A percentile compares a stretch with the other conserved stretches of the same genome.
phyloP scores from a whole-genome alignment of 306 rosid species.

The Arachis hypogaea region DNA sequence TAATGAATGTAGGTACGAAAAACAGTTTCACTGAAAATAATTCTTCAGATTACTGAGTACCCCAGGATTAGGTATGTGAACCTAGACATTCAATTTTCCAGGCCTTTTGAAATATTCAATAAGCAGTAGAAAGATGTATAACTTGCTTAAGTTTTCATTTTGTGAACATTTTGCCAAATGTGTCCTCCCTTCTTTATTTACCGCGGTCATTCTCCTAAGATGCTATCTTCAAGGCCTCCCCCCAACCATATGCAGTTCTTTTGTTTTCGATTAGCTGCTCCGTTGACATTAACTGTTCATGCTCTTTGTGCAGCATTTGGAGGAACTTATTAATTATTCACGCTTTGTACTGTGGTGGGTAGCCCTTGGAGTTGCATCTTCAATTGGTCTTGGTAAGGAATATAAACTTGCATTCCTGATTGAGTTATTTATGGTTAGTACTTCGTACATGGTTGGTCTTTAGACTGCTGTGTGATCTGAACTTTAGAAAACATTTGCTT shows the following conservation, averaged over 20 bases:
- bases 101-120: conserved; percentile 18
- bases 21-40: conserved; percentile 1
- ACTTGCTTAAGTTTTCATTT: not conserved
- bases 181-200: not conserved
- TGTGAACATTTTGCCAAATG: not conserved
- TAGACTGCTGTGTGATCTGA: conserved; percentile 28
- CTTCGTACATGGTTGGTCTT: not conserved
- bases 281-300: conserved; percentile 10
- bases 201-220: conserved; percentile 1
- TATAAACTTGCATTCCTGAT: conserved; percentile 33
- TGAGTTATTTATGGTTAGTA: conserved; percentile 26
- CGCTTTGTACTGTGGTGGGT: conserved; percentile 92
- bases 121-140: not conserved
- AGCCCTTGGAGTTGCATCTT: conserved; percentile 95
- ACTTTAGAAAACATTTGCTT: conserved; percentile 25
- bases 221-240: not conserved
- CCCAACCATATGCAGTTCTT: not conserved
- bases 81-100: not conserved
- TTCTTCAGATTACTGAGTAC: not conserved
- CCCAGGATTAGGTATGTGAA: not conserved
- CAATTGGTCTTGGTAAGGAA: conserved; percentile 94
- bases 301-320: conserved; percentile 73
- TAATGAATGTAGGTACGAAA: conserved; percentile 20
- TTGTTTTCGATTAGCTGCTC: conserved; percentile 4
- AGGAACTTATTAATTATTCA: conserved; percentile 75